A percentile compares a stretch with the other conserved stretches of the same genome.
These are phyloP conservation scores for Paramecium caudatum DNA, from an alignment of 73 alveolate species.

Conservation along the genomic window DNA sequence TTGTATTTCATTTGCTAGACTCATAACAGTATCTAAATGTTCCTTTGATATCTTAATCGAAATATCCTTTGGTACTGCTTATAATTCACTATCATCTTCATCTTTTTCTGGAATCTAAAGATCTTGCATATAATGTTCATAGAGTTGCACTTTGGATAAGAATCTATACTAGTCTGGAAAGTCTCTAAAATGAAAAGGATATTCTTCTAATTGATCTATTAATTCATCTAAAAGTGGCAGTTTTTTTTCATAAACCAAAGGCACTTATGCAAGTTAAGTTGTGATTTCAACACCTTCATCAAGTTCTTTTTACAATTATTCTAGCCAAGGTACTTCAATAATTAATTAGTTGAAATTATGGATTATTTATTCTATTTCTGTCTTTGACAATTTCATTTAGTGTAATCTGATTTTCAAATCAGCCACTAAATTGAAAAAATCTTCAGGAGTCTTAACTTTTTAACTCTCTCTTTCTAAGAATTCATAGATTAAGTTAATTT, in stretches of 20 bases:
- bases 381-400: neutral
- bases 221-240: neutral
- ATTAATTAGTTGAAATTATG: neutral
- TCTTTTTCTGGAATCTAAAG: constrained; percentile 2
- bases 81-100: constrained; percentile 47
- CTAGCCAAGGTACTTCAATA: neutral
- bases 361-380: neutral
- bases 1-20: neutral
- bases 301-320: neutral
- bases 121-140: constrained; percentile 32
- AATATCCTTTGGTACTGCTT: constrained; percentile 26
- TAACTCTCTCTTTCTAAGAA: no score
- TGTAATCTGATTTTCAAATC: neutral
- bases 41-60: neutral
- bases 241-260: no score
- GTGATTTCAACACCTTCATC: neutral
- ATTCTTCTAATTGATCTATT: neutral
- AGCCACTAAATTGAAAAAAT: neutral
- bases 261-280: no score
- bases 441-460: neutral
- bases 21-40: neutral
- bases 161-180: neutral
- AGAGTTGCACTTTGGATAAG: neutral
- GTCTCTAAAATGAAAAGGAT: constrained; percentile 1
- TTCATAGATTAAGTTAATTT: no score